A percentile compares a stretch with the other conserved stretches of the same genome.
Evolutionary conservation across 2,329 filamentous ascomycete species (phyloP).

Genomic region (Pseudogymnoascus sp.): DNA sequence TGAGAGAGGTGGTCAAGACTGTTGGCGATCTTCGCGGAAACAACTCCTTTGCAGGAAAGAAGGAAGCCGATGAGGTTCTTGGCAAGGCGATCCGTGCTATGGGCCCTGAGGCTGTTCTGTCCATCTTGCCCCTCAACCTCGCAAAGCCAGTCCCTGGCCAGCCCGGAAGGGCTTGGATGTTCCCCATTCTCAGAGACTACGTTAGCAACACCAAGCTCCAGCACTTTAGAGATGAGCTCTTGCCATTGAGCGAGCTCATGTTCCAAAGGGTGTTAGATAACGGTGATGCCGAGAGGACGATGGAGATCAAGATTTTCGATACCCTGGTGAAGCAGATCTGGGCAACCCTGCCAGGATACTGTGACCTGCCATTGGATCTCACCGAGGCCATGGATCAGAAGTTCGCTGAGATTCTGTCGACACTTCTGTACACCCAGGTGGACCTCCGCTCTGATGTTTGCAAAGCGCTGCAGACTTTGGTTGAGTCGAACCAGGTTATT

Average conservation of each 20-base stretch:
- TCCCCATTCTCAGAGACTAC: constrained; percentile 82
- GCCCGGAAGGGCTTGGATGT: constrained; percentile 84
- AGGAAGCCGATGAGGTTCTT: constrained; percentile 85
- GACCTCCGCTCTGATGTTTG: constrained; percentile 83
- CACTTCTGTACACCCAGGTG: constrained; percentile 85
- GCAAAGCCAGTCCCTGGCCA: constrained; percentile 66
- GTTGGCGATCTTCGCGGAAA: constrained; percentile 83
- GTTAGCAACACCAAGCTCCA: constrained; percentile 79
- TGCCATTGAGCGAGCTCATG: constrained; percentile 82
- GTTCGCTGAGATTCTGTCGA: constrained; percentile 86
- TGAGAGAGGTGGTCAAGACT: constrained; percentile 65
- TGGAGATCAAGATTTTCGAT: constrained; percentile 97
- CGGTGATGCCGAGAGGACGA: constrained; percentile 74
- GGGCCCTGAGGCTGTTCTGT: constrained; percentile 77
- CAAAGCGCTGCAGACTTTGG: constrained; percentile 72
- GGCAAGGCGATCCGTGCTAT: constrained; percentile 82
- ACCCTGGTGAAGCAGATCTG: constrained; percentile 93
- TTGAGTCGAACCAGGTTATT: constrained; percentile 86
- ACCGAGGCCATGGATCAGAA: constrained; percentile 68
- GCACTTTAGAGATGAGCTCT: constrained; percentile 79
- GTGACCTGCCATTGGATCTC: constrained; percentile 79
- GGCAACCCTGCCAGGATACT: constrained; percentile 90
- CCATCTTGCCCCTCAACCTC: constrained; percentile 79
- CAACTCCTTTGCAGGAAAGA: constrained; percentile 85
- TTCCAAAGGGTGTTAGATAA: constrained; percentile 84